Conservation (phyloP, 2,329 filamentous ascomycete species). For the Macroventuria anomochaeta region DNA sequence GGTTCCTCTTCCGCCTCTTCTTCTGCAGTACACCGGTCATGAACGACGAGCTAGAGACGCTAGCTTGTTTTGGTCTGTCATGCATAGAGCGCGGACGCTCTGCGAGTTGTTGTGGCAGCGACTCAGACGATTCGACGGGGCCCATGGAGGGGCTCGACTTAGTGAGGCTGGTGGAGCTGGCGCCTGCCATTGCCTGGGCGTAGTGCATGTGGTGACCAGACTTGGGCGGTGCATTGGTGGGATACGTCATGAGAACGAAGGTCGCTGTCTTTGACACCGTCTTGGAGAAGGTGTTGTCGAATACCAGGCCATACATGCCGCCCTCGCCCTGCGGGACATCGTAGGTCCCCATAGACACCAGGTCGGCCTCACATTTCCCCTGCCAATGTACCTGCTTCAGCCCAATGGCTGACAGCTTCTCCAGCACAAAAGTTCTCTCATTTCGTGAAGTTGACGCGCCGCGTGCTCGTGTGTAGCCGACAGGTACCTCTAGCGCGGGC, state of each 20-base stretch:
- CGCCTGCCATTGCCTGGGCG: conserved; percentile 61
- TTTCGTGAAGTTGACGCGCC: conserved; percentile 64
- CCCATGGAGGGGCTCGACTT: conserved; percentile 51
- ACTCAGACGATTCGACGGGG: conserved; percentile 59
- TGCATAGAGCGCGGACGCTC: conserved; percentile 51
- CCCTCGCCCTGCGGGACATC: conserved; percentile 76
- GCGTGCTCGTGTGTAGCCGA: conserved; percentile 60
- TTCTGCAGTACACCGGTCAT: conserved; percentile 89
- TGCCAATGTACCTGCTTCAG: conserved; percentile 75
- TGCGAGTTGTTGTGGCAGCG: conserved; percentile 50
- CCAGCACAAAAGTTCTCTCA: conserved; percentile 73
- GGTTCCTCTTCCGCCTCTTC: conserved; percentile 88
- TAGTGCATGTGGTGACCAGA: conserved; percentile 72
- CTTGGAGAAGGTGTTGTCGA: conserved; percentile 99
- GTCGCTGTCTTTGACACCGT: conserved; percentile 89
- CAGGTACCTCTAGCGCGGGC: conserved; percentile 59
- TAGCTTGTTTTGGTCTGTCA: conserved; percentile 29
- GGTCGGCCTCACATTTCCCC: conserved; percentile 95
- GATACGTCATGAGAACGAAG: conserved; percentile 92
- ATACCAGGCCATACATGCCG: conserved; percentile 95
- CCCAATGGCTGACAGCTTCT: conserved; percentile 68
- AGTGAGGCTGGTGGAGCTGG: conserved; percentile 48
- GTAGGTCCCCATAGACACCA: conserved; percentile 88
- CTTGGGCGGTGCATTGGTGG: conserved; percentile 79
- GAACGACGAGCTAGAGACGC: conserved; percentile 58